These are phyloP conservation scores for Arbutus unedo DNA, from an alignment of 148 eudicot species.

Conservation along the genomic window DNA sequence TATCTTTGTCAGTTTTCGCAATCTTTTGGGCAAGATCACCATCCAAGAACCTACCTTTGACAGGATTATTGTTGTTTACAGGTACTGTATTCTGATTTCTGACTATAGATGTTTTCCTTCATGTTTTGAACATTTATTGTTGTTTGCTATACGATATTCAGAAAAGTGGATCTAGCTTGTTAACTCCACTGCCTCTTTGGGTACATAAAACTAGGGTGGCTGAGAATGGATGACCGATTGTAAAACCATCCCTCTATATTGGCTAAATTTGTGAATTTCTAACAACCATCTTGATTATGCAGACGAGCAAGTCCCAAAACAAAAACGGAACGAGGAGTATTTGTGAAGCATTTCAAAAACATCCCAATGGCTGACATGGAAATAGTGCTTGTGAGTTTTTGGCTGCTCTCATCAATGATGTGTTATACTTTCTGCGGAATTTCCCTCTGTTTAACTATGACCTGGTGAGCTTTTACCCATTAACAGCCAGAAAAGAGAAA, in stretches of 20 bases:
- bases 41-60: conserved; percentile 98
- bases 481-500: conserved; percentile 93
- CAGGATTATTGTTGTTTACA: conserved; percentile 94
- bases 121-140: neutral
- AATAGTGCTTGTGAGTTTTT: conserved; percentile 74
- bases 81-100: conserved; percentile 39
- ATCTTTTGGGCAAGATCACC: conserved; percentile 66
- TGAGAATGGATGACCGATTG: neutral
- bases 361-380: conserved; percentile 99
- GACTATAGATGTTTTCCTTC: neutral
- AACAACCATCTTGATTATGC: conserved; percentile 12
- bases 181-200: neutral
- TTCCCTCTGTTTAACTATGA: neutral
- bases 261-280: neutral
- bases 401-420: conserved; percentile 4
- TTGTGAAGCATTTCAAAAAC: conserved; percentile 90
- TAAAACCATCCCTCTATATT: neutral
- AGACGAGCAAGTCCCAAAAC: conserved; percentile 61
- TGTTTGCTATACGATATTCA: neutral
- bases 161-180: neutral
- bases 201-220: neutral
- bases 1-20: conserved; percentile 31
- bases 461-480: neutral
- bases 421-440: conserved; percentile 3
- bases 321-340: conserved; percentile 73